Evolutionary conservation across 2,329 filamentous ascomycete species (phyloP).

Genomic region (Dryadomyces quercus-mongolicae): DNA sequence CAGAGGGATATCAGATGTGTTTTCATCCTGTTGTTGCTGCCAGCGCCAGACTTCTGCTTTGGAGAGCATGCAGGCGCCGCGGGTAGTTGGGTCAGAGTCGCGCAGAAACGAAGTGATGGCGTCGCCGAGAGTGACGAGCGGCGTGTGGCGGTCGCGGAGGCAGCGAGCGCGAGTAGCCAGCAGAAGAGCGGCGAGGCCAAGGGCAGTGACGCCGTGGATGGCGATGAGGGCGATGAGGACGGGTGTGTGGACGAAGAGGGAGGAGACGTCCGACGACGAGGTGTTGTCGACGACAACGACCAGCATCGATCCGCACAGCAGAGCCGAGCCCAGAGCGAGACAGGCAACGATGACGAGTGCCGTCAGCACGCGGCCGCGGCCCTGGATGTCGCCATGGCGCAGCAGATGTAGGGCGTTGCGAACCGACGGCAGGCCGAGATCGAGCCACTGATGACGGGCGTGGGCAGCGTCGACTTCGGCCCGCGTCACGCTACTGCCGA

Average conservation of each 20-base stretch:
- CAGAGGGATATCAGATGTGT: neutral
- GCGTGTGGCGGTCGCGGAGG: conserved; percentile 21
- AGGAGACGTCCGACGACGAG: conserved; percentile 18
- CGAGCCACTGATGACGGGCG: conserved; percentile 31
- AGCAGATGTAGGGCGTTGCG: conserved; percentile 35
- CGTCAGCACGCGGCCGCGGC: conserved; percentile 15
- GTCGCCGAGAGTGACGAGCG: conserved; percentile 38
- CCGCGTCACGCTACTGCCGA: conserved; percentile 34
- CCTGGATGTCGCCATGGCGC: neutral
- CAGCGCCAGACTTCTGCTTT: conserved; percentile 33
- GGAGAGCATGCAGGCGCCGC: conserved; percentile 28
- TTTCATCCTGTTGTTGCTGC: conserved; percentile 18
- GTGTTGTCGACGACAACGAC: neutral
- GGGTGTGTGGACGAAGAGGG: conserved; percentile 28
- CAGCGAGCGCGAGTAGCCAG: conserved; percentile 19
- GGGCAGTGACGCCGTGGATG: conserved; percentile 26
- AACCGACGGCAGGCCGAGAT: conserved; percentile 40
- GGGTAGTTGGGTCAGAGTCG: conserved; percentile 30
- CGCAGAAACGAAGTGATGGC: conserved; percentile 37
- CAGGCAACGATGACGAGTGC: conserved; percentile 13
- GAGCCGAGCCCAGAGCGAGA: neutral
- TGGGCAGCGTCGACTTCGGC: conserved; percentile 35
- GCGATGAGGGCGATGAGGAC: conserved; percentile 30
- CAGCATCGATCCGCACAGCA: conserved; percentile 15
- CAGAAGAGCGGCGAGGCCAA: conserved; percentile 13